Evolutionary conservation across 192 early-diverging fungal species (phyloP), one percentile per base, ranked within the genome.

Genomic region (Jimgerdemannia lactiflua): DNA sequence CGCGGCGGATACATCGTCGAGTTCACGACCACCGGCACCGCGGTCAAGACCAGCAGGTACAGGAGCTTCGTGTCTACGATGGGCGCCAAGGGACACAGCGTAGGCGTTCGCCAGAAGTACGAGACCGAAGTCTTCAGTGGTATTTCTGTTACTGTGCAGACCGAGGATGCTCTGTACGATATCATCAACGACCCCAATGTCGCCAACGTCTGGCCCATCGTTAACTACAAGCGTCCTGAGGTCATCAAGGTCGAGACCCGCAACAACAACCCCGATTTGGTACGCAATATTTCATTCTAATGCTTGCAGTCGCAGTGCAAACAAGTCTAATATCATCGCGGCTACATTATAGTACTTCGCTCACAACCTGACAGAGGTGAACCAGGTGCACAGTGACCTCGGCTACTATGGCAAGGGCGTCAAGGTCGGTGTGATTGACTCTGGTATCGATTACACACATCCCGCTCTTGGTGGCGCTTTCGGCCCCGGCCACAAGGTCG

Each of bases 361-460:
- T 39, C 89, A 91, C 70, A 75, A 79, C 8, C 71, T 81, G 76
- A 89, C 87, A 4, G 88, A 89, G 7, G 88, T 91, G 1, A 74
- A 81, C 43, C 66, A 59, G 63, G 85, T 85, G 4, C 87, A 86
- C 18, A 72, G 77, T 6, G 74, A 85, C 4, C 79, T 89, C 67
- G 86, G 83, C 7, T 76, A 88, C 68, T 80, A 77, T 18, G 92
- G 92, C 17, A 85, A 86, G 75, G 91, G 91, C 9, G 71, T 94
- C 70, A 85, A 85, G 49, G 84, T 94, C 63, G 91, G 90, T 69
- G 78, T 94, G 70, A 72, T 94, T 40, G 92, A 94, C 80, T 88
- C 84, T 18, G 91, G 92, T 78, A 82, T 92, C n/a, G 89, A 91
- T 73, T 91, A 91, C 72, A 82, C 29, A 8, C 91, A 94, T 70